Evolutionary conservation across 2,329 filamentous ascomycete species (phyloP), one percentile per base, ranked within the genome.

Genomic region (Tolypocladium cylindrosporum): DNA sequence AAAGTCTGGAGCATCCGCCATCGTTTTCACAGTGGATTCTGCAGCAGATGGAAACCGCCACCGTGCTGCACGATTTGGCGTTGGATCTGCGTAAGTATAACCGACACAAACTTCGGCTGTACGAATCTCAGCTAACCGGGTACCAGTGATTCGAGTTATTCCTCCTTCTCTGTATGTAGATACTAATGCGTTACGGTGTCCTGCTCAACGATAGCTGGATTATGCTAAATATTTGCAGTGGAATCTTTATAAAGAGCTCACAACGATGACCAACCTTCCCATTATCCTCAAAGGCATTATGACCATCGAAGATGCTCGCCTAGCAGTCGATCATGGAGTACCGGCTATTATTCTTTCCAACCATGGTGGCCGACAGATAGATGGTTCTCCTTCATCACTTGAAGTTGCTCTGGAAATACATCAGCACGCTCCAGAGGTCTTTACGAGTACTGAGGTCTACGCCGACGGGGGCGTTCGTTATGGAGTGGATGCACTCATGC

Each of bases 381-480:
- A 77, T 60, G 70, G 71, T 24, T 66, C 66, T 37, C 72, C 72
- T 9, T 71, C 73, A 0, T 60, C 71, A 34, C 66, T 77, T 3
- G 74, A 75, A 63, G 67, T 72, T 8, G 70, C 72, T 21, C 62
- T 75, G 34, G 73, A 75, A 62, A 74, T 75, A 58, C 65, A 72
- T 65, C 56, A 70, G 59, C 61, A 73, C 60, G 67, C 67, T 31
- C 71, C 72, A 19, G 69, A 73, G 52, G 63, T 75, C 52, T 73
- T 77, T 59, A 67, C 71, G 63, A 61, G 72, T 65, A 71, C 71
- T 3, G 72, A 75, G 63, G 65, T 75, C 48, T 70, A 68, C 43
- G 72, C 72, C 21, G 74, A 78, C 59, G 75, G 75, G 6, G 75
- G 75, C 55, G 64, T 78, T 24, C 71, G 76, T 52, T 75, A 75